Evolutionary conservation across 345 rosid genomes (phyloP).

Genomic region (Gossypium australe): DNA sequence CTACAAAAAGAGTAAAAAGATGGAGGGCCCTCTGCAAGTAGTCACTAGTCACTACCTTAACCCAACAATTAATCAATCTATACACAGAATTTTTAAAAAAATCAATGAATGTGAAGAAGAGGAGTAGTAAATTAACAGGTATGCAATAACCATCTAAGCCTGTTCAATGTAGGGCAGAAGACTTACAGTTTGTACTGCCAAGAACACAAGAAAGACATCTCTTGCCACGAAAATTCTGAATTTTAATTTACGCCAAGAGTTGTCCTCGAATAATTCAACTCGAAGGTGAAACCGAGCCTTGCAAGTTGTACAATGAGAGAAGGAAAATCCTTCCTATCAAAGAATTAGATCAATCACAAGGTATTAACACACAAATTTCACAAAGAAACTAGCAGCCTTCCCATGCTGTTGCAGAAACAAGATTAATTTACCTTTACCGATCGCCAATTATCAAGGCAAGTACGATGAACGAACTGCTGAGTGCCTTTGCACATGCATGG

Average conservation of each 20-base stretch:
- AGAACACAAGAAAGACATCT: slow-evolving; percentile 81
- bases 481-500: slow-evolving; percentile 99
- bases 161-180: not conserved
- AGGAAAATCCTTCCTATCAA: slow-evolving; percentile 87
- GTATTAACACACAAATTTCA: not conserved
- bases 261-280: slow-evolving; percentile 63
- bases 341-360: not conserved
- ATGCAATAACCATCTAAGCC: not conserved
- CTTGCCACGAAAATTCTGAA: slow-evolving; percentile 95
- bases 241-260: slow-evolving; percentile 80
- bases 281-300: slow-evolving; percentile 72
- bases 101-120: not conserved
- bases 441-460: slow-evolving; percentile 77
- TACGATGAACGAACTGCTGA: slow-evolving; percentile 71
- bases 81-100: not conserved
- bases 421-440: slow-evolving; percentile 45
- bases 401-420: not conserved
- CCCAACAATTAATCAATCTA: not conserved
- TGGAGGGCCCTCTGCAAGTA: not conserved
- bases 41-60: not conserved
- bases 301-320: slow-evolving; percentile 87
- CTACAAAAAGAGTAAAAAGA: not conserved
- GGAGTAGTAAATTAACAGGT: not conserved
- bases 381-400: slow-evolving; percentile 19
- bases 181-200: slow-evolving; percentile 75